Percentiles rank a stretch among this genome's conserved stretches.
Conservation (phyloP, 2,329 filamentous ascomycete genomes). For the Cercospora citrullina region DNA sequence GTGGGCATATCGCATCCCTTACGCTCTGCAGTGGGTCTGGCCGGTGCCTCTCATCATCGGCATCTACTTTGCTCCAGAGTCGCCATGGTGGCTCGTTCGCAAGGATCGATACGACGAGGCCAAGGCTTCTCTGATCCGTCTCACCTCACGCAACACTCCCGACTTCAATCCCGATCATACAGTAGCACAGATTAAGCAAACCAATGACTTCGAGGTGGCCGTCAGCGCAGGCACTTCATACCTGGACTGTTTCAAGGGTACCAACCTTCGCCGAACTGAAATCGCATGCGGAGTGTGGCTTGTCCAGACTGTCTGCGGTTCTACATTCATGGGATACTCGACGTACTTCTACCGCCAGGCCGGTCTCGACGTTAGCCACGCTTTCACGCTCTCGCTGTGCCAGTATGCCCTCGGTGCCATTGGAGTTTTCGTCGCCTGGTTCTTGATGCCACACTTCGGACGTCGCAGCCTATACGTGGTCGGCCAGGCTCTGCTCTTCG, state of each 20-base stretch:
- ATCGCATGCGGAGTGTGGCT: slow-evolving; percentile 43
- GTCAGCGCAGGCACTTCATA: slow-evolving; percentile 36
- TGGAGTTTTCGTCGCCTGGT: slow-evolving; percentile 38
- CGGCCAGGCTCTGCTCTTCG: slow-evolving; percentile 24
- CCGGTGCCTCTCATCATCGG: slow-evolving; percentile 38
- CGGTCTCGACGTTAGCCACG: slow-evolving; percentile 35
- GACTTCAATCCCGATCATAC: slow-evolving; percentile 32
- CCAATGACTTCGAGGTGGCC: slow-evolving; percentile 40
- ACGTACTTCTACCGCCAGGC: slow-evolving; percentile 45
- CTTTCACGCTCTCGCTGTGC: slow-evolving; percentile 43
- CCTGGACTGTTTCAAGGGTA: slow-evolving; percentile 42
- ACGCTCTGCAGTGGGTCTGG: slow-evolving; percentile 52
- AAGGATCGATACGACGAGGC: slow-evolving; percentile 34
- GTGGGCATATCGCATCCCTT: slow-evolving; percentile 47
- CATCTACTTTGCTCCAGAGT: slow-evolving; percentile 34
- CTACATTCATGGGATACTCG: slow-evolving; percentile 39
- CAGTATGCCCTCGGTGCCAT: slow-evolving; percentile 34
- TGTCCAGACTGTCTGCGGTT: slow-evolving; percentile 40
- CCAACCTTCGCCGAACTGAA: slow-evolving; percentile 50
- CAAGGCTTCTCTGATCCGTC: slow-evolving; percentile 26
- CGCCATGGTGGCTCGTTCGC: slow-evolving; percentile 38
- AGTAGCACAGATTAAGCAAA: slow-evolving; percentile 43
- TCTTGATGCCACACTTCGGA: slow-evolving; percentile 38
- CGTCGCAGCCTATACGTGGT: slow-evolving; percentile 40
- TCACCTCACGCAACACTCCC: slow-evolving; percentile 31